A percentile compares a stretch with the other conserved stretches of the same genome.
These are phyloP conservation scores for Neurospora intermedia DNA, from an alignment of 495 filamentous ascomycete species.

Conservation along the genomic window DNA sequence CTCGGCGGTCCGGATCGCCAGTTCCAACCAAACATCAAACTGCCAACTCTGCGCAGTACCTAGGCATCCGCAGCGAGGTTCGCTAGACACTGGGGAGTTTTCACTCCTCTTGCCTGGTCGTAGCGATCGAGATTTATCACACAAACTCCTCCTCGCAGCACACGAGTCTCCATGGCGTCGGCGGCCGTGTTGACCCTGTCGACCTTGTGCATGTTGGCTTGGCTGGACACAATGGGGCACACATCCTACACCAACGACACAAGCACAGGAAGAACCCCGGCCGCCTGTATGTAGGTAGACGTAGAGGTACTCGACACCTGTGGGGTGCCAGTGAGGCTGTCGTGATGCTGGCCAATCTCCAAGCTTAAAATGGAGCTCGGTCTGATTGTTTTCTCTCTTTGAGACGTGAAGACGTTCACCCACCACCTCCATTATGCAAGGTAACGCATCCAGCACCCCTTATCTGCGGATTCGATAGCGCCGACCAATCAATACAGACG, in stretches of 20 bases:
- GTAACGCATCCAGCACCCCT: not conserved
- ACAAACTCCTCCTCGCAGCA: not conserved
- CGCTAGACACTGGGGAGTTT: not conserved
- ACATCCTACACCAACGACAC: not conserved
- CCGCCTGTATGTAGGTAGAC: not conserved
- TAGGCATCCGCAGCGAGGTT: not conserved
- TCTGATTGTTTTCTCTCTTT: not conserved
- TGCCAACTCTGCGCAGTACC: not conserved
- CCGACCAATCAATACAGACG: not conserved
- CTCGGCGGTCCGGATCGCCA: not conserved
- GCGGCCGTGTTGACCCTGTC: not conserved
- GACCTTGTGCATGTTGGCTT: not conserved
- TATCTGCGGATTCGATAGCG: not conserved
- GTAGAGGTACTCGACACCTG: not conserved
- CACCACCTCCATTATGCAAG: not conserved
- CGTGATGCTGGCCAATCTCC: not conserved
- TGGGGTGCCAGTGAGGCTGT: not conserved
- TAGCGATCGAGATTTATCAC: not conserved
- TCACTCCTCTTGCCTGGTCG: not conserved
- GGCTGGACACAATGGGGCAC: not conserved
- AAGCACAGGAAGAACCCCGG: not conserved
- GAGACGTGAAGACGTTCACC: not conserved
- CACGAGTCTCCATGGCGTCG: not conserved
- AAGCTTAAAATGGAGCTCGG: not conserved
- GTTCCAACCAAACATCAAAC: not conserved